Evolutionary conservation across 2,329 filamentous ascomycete species (phyloP).

Genomic region (Bipolaris victoriae): DNA sequence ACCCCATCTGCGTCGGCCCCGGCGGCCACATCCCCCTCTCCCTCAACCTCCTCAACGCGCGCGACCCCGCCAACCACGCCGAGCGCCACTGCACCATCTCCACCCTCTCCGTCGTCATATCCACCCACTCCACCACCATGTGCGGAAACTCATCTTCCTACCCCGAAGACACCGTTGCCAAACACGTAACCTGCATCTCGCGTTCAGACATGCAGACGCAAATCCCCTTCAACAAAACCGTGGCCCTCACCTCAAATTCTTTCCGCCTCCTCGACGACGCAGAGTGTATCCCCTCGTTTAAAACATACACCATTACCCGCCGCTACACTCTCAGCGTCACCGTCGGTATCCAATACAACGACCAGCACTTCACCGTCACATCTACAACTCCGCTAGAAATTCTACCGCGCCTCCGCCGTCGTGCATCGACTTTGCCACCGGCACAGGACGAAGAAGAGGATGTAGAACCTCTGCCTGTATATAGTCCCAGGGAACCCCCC

Average conservation of each 20-base stretch:
- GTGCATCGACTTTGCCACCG: constrained; percentile 4
- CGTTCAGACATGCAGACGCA: constrained; percentile 31
- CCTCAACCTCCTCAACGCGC: constrained; percentile 33
- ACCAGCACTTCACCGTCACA: constrained; percentile 35
- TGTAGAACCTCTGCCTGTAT: constrained; percentile 40
- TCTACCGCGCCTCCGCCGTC: constrained; percentile 31
- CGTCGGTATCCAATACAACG: constrained; percentile 36
- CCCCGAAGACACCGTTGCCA: constrained; percentile 38
- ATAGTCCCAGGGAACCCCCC: constrained; percentile 35
- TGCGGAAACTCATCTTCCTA: constrained; percentile 34
- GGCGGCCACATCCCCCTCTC: constrained; percentile 43
- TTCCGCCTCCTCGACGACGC: constrained; percentile 43
- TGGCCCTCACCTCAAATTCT: constrained; percentile 31
- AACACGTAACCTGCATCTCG: constrained; percentile 42
- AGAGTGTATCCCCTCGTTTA: constrained; percentile 46
- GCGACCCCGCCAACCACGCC: constrained; percentile 25
- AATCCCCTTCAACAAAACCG: constrained; percentile 28
- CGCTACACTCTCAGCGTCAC: constrained; percentile 37
- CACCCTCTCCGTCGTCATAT: constrained; percentile 37
- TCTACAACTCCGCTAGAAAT: constrained; percentile 40
- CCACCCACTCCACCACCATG: constrained; percentile 41
- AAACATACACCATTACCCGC: constrained; percentile 43
- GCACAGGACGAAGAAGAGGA: constrained; percentile 28
- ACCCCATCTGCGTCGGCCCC: constrained; percentile 37
- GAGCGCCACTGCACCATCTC: constrained; percentile 35